phyloP scores from a whole-genome alignment of 1,139 yeast genomes.

The Groenewaldozyma auringiensis region DNA sequence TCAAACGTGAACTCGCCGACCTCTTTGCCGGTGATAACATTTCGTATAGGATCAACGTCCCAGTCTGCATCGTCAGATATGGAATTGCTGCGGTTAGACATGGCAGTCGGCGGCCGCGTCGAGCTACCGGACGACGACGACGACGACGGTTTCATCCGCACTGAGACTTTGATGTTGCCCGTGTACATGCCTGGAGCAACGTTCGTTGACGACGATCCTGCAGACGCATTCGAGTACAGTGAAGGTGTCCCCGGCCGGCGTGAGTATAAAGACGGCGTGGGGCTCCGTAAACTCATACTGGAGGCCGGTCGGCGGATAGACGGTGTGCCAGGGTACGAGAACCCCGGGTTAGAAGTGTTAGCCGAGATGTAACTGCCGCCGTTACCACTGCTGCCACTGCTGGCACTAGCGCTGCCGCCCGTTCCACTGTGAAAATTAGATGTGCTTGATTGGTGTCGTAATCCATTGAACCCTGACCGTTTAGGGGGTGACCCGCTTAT shows the following conservation, averaged over 20 bases:
- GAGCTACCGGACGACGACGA: neutral
- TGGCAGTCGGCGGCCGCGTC: neutral
- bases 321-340: constrained; percentile 21
- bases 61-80: constrained; percentile 14
- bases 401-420: constrained; percentile 4
- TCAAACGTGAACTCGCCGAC: constrained; percentile 66
- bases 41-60: constrained; percentile 21
- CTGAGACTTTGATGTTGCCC: constrained; percentile 33
- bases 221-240: neutral
- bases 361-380: neutral
- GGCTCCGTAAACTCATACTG: constrained; percentile 4
- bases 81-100: neutral
- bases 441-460: neutral
- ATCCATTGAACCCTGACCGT: neutral
- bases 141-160: constrained; percentile 27
- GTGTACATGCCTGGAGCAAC: constrained; percentile 16
- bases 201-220: neutral
- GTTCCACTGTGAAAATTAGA: neutral
- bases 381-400: neutral
- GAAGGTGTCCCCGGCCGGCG: constrained; percentile 12
- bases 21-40: constrained; percentile 23
- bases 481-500: neutral
- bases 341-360: neutral
- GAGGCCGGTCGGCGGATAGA: constrained; percentile 14
- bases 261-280: constrained; percentile 15